Percentiles rank a stretch among this genome's conserved stretches.
phyloP scores from a whole-genome alignment of 148 eudicot species.

The Polygonum aviculare region DNA sequence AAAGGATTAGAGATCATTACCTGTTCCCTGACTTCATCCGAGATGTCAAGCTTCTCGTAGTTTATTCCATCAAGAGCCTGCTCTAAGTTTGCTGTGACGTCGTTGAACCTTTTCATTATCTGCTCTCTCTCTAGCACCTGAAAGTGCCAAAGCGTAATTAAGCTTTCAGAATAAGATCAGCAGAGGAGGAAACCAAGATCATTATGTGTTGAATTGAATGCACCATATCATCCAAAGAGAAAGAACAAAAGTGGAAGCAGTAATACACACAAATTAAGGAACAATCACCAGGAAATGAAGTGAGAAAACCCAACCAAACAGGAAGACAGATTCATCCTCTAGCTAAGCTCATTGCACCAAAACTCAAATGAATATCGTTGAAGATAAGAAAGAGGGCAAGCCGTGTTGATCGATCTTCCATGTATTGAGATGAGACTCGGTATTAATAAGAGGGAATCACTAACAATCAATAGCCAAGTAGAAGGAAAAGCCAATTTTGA shows the following conservation, averaged over 20 bases:
- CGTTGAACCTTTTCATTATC: slow-evolving; percentile 58
- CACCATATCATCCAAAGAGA: background rate
- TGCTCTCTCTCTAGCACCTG: slow-evolving; percentile 83
- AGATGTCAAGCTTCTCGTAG: slow-evolving; percentile 66
- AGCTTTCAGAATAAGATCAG: background rate
- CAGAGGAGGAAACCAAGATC: background rate
- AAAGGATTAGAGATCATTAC: slow-evolving; percentile 23
- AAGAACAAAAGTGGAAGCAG: background rate
- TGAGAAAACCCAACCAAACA: background rate
- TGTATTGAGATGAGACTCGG: background rate
- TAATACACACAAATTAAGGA: background rate
- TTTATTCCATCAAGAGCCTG: slow-evolving; percentile 57
- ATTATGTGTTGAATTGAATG: background rate
- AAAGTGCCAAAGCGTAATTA: background rate
- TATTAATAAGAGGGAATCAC: background rate
- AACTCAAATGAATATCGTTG: background rate
- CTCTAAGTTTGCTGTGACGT: slow-evolving; percentile 65
- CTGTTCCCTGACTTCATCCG: slow-evolving; percentile 97
- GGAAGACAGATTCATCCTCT: background rate
- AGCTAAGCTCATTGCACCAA: background rate
- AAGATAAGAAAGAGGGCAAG: background rate
- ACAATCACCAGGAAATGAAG: background rate
- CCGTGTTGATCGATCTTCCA: background rate
- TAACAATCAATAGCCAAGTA: background rate
- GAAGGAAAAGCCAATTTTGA: background rate